A percentile compares a stretch with the other conserved stretches of the same genome.
Evolutionary conservation across 2,329 filamentous ascomycete genomes (phyloP).

Genomic region (Phyllosticta citrichinensis): DNA sequence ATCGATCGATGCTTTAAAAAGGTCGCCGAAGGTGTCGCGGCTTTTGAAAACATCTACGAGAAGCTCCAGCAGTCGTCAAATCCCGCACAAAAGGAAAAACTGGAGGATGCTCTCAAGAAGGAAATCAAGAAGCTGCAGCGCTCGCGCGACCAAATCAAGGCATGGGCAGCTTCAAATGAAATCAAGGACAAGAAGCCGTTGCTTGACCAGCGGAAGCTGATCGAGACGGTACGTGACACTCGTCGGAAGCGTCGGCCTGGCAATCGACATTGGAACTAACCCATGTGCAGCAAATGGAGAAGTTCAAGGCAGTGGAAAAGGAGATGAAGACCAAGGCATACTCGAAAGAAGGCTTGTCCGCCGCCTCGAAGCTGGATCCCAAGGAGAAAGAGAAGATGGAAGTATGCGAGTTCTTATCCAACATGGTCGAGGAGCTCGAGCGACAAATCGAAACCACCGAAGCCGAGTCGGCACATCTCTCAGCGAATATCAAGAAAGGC

Average conservation of each 20-base stretch:
- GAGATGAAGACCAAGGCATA: constrained; percentile 99
- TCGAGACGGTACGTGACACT: constrained; percentile 69
- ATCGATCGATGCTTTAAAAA: constrained; percentile 99
- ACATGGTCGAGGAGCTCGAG: constrained; percentile 85
- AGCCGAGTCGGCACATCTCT: constrained; percentile 77
- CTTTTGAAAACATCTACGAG: constrained; percentile 93
- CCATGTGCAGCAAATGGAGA: constrained; percentile 80
- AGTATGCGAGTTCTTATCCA: constrained; percentile 72
- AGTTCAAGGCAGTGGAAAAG: constrained; percentile 99
- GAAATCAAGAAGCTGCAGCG: constrained; percentile 99
- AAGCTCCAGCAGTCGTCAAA: constrained; percentile 93
- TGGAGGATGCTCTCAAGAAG: constrained; percentile 94
- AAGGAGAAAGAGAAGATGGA: constrained; percentile 93
- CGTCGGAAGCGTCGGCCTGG: neutral
- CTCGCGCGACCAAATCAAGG: constrained; percentile 97
- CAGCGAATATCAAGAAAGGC: constrained; percentile 86
- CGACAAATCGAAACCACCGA: constrained; percentile 88
- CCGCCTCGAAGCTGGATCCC: constrained; percentile 88
- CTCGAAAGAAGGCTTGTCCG: constrained; percentile 92
- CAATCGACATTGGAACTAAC: constrained; percentile 19
- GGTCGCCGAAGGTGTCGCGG: constrained; percentile 81
- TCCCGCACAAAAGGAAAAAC: constrained; percentile 92
- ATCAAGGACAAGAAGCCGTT: constrained; percentile 98
- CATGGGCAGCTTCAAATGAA: constrained; percentile 96
- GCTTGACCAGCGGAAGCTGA: constrained; percentile 86